phyloP scores from a whole-genome alignment of 345 rosid species.

The Salix caprea region DNA sequence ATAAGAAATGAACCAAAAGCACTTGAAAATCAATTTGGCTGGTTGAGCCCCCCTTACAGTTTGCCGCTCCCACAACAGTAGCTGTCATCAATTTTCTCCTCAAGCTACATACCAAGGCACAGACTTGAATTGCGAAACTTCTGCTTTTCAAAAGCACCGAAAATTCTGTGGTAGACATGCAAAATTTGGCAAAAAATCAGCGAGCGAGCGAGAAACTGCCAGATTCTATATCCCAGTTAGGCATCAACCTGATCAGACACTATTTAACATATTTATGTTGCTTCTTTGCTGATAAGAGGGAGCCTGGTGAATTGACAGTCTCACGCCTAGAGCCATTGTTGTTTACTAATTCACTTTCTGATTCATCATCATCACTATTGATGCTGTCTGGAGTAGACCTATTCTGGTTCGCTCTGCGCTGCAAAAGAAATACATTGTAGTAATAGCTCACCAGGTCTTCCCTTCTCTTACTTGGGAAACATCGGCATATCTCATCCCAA shows the following conservation, averaged over 20 bases:
- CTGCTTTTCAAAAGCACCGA: neutral
- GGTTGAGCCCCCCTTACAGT: slow-evolving; percentile 5
- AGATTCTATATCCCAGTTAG: neutral
- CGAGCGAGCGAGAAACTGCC: neutral
- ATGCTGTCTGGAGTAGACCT: slow-evolving; percentile 43
- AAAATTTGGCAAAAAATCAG: neutral
- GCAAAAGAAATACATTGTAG: slow-evolving; percentile 68
- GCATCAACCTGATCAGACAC: neutral
- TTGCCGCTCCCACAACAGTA: neutral
- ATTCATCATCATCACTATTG: slow-evolving; percentile 53
- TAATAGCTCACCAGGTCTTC: slow-evolving; percentile 65
- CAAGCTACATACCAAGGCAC: neutral
- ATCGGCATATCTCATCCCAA: slow-evolving; percentile 44
- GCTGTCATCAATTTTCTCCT: neutral
- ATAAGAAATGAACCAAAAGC: neutral
- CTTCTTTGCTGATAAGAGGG: slow-evolving; percentile 55
- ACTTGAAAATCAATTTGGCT: neutral
- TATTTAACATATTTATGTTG: neutral
- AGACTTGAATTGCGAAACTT: neutral
- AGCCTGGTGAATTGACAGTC: slow-evolving; percentile 35
- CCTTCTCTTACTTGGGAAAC: slow-evolving; percentile 45
- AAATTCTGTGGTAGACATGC: neutral
- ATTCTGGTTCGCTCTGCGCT: slow-evolving; percentile 69
- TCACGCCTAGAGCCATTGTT: slow-evolving; percentile 21
- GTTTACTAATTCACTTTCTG: slow-evolving; percentile 22